Conservation (phyloP, 495 filamentous ascomycete species). For the Lophium mytilinum region DNA sequence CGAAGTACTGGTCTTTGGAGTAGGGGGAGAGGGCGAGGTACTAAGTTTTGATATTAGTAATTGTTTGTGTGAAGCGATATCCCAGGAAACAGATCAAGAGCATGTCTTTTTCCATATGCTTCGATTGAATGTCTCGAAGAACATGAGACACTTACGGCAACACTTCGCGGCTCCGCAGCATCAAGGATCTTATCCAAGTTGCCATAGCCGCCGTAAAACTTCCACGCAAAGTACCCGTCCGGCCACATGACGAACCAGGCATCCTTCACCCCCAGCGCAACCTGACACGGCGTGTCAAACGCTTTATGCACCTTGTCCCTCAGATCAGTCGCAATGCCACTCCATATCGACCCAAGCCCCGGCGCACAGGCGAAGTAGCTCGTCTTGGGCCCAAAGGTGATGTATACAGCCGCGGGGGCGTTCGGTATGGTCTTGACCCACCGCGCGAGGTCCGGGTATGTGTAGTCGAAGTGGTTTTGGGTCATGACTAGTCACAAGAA, state of each 20-base stretch:
- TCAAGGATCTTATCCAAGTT: conserved; percentile 18
- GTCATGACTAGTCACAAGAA: conserved; percentile 18
- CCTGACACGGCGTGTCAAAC: conserved; percentile 17
- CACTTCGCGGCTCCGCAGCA: conserved; percentile 13
- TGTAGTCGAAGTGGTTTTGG: conserved; percentile 19
- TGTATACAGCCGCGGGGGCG: conserved; percentile 6
- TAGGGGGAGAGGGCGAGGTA: conserved; percentile 22
- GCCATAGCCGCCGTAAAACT: conserved; percentile 21
- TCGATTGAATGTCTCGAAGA: neutral
- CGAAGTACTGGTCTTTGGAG: conserved; percentile 21
- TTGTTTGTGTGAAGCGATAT: neutral
- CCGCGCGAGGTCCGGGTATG: conserved; percentile 20
- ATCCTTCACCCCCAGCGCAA: conserved; percentile 19
- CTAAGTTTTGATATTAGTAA: neutral
- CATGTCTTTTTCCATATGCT: neutral
- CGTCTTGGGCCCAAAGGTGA: conserved; percentile 14
- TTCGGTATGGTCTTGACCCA: conserved; percentile 16
- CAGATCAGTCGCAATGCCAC: conserved; percentile 15
- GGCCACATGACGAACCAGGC: conserved; percentile 28
- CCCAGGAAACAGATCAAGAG: neutral
- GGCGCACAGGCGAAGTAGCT: conserved; percentile 18
- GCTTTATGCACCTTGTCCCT: conserved; percentile 25
- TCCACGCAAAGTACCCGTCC: conserved; percentile 22
- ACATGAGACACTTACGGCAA: conserved; percentile 11
- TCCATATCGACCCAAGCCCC: conserved; percentile 20